Evolutionary conservation across 2,329 filamentous ascomycete species (phyloP).

Genomic region (Neopestalotiopsis sp.): DNA sequence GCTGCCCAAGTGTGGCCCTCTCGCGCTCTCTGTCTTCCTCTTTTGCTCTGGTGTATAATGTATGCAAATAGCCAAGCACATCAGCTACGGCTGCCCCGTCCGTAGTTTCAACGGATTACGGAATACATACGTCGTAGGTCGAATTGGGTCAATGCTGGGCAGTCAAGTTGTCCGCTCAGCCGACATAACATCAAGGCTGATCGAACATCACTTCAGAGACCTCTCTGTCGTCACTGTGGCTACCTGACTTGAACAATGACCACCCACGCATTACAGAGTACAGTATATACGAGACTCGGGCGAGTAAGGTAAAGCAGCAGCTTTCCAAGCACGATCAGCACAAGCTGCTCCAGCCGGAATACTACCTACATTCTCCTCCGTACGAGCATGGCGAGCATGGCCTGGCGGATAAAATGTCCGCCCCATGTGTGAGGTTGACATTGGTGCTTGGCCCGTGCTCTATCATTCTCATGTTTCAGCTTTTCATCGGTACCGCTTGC

Average conservation of each 20-base stretch:
- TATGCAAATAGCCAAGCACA: not conserved
- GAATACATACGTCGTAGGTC: not conserved
- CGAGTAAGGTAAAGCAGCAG: not conserved
- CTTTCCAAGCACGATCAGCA: not conserved
- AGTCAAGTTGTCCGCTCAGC: not conserved
- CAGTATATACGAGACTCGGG: not conserved
- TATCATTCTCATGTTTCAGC: constrained; percentile 13
- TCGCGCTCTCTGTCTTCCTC: not conserved
- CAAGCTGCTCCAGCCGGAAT: constrained; percentile 2
- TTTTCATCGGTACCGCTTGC: constrained; percentile 12
- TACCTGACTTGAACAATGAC: not conserved
- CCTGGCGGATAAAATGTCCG: constrained; percentile 11
- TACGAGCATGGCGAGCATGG: not conserved
- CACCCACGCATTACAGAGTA: not conserved
- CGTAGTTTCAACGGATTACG: not conserved
- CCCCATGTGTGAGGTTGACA: not conserved
- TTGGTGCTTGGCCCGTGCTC: constrained; percentile 16
- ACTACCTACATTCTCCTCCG: constrained; percentile 2
- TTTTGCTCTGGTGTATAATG: not conserved
- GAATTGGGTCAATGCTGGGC: not conserved
- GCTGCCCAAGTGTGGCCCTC: not conserved
- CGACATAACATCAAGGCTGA: not conserved
- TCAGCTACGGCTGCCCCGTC: not conserved
- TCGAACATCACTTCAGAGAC: not conserved
- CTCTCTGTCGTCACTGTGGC: not conserved